Conservation (phyloP, 2,329 filamentous ascomycete genomes). For the Claviceps citrina region DNA sequence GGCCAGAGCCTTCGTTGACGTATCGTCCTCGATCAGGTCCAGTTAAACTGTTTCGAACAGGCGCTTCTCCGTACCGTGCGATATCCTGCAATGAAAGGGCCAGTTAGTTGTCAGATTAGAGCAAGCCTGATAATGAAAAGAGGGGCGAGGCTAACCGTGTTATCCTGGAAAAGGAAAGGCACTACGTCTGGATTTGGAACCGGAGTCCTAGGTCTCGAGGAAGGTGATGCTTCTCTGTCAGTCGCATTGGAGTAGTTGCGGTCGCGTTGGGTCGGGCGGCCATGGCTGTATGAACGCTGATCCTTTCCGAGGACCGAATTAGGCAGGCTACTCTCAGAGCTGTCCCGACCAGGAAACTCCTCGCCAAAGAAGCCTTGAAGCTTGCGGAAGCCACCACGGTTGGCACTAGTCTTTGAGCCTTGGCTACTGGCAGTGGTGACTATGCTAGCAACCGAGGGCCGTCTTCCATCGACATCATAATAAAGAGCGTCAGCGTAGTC, state of each 20-base stretch:
- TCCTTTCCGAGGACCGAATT: conserved; percentile 36
- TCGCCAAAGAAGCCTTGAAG: conserved; percentile 87
- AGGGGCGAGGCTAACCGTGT: conserved; percentile 37
- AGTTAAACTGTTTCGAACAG: conserved; percentile 53
- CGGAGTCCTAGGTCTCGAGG: conserved; percentile 69
- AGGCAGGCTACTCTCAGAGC: conserved; percentile 54
- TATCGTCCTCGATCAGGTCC: conserved; percentile 57
- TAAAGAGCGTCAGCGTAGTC: conserved; percentile 48
- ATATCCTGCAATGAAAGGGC: conserved; percentile 41
- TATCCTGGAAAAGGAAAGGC: conserved; percentile 89
- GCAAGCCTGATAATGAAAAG: conserved; percentile 4
- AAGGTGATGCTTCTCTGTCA: conserved; percentile 61
- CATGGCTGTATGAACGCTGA: conserved; percentile 46
- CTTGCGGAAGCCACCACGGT: conserved; percentile 61
- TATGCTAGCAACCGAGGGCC: conserved; percentile 78
- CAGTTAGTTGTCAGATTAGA: not conserved
- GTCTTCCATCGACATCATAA: conserved; percentile 50
- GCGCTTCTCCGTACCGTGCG: conserved; percentile 60
- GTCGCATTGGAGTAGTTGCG: conserved; percentile 68
- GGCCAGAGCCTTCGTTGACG: conserved; percentile 30
- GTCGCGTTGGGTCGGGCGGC: conserved; percentile 44
- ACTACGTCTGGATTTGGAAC: conserved; percentile 84
- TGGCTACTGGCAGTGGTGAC: conserved; percentile 66
- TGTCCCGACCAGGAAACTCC: conserved; percentile 60
- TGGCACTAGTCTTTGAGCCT: conserved; percentile 59